phyloP scores from a whole-genome alignment of 805 yeast species.

The Kodamaea restingae region DNA sequence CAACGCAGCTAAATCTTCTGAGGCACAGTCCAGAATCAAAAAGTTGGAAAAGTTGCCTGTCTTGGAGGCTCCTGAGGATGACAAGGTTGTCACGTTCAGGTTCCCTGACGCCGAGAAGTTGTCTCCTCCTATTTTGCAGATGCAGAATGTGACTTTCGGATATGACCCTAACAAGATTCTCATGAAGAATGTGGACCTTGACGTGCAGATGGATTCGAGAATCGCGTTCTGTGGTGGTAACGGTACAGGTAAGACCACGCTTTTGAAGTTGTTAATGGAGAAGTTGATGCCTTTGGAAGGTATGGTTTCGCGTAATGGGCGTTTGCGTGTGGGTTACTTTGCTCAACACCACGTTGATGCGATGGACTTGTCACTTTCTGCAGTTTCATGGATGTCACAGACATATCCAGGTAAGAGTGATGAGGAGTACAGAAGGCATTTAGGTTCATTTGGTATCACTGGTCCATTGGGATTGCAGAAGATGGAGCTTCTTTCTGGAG shows the following conservation, averaged over 20 bases:
- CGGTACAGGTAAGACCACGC: slow-evolving; percentile 98
- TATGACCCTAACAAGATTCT: slow-evolving; percentile 64
- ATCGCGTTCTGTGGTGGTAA: slow-evolving; percentile 98
- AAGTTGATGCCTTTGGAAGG: slow-evolving; percentile 73
- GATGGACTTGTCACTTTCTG: slow-evolving; percentile 82
- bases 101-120: slow-evolving; percentile 94
- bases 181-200: slow-evolving; percentile 75
- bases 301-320: slow-evolving; percentile 70
- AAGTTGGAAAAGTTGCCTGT: slow-evolving; percentile 92
- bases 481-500: slow-evolving; percentile 88
- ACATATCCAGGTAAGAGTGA: slow-evolving; percentile 90
- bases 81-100: slow-evolving; percentile 73
- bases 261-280: slow-evolving; percentile 82
- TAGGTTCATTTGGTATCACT: slow-evolving; percentile 96
- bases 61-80: slow-evolving; percentile 92
- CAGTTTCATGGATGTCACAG: slow-evolving; percentile 91
- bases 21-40: slow-evolving; percentile 97
- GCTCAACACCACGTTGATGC: slow-evolving; percentile 98
- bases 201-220: slow-evolving; percentile 89
- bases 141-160: slow-evolving; percentile 83
- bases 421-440: slow-evolving; percentile 93
- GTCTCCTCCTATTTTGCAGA: slow-evolving; percentile 90
- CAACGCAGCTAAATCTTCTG: slow-evolving; percentile 95
- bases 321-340: slow-evolving; percentile 91
- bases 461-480: slow-evolving; percentile 91